Evolutionary conservation across 2,329 filamentous ascomycete genomes (phyloP), one percentile per base, ranked within the genome.

Genomic region (Nigrospora osmanthi): DNA sequence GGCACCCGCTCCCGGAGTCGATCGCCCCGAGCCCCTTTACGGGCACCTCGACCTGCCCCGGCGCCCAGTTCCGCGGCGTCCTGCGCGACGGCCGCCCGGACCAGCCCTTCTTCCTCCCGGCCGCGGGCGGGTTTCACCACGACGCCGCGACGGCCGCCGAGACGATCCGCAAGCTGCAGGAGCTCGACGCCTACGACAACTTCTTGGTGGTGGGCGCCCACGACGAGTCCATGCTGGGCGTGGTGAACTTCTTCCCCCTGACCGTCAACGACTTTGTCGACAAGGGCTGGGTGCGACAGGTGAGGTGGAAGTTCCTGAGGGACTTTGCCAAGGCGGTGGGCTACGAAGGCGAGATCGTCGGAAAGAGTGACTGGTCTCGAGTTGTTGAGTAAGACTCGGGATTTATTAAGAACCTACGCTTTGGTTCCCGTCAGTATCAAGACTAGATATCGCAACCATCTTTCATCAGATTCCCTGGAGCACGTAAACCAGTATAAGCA

Each of bases 171-270:
- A 73, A 73, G 43, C 43, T 76, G 28, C 64, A 68, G 42, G 68
- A 70, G 46, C 62, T 65, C 10, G 73, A 76, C 54, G 70, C 64
- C 2, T 52, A 61, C 9, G 64, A 69, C 13, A 61, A 68, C 35
- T 53, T 75, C 3, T 58, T 77, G 13, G 60, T 74, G 5, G 55
- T 70, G 2, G 63, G 72, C 23, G 69, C 73, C 9, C 73, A 77
- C 51, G 73, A 77, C 52, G 58, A 59, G 35, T 62, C 54, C 45
- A 47, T 76, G 38, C 42, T 68, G 32, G 58, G 62, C 19, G 58
- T 72, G 3, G 56, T 72, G 1, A 69, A 73, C 7, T 69, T 76
- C 47, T 80, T 74, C 51, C 75, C 75, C 0, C 60, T 65, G 42
- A 60, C 52, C n/a, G 66, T 68, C 11, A 72, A 76, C 50, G 63